Conservation (phyloP, 2,329 filamentous ascomycete species). For the Aspergillus spinulosporus region DNA sequence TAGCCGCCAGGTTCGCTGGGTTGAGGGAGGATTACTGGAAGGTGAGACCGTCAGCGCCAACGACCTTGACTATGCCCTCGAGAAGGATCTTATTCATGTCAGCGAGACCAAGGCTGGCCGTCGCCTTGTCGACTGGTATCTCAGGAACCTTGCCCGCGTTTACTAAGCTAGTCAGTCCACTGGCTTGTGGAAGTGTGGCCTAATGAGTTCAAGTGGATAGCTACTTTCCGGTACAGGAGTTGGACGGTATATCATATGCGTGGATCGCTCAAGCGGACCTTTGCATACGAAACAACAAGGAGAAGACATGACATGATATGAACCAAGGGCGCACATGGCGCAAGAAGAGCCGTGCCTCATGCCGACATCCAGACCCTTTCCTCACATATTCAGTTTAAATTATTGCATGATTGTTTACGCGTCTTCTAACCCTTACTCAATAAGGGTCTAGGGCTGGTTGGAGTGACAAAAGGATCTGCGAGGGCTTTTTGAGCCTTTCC, state of each 20-base stretch:
- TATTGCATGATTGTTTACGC: conserved; percentile 2
- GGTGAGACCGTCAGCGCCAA: conserved; percentile 91
- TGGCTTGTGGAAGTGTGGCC: neutral
- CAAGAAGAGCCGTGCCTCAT: neutral
- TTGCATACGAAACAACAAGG: neutral
- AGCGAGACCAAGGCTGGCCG: conserved; percentile 98
- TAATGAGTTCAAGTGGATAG: neutral
- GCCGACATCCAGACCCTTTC: neutral
- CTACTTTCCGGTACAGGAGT: neutral
- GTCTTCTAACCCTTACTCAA: conserved; percentile 1
- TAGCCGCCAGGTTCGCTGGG: conserved; percentile 93
- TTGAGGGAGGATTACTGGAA: conserved; percentile 83
- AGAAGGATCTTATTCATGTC: conserved; percentile 96
- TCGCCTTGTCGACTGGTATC: conserved; percentile 97
- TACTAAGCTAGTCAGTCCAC: conserved; percentile 60
- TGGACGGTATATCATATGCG: neutral
- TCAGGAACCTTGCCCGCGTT: conserved; percentile 91
- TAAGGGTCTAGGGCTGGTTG: conserved; percentile 18
- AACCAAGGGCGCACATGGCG: neutral
- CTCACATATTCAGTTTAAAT: conserved; percentile 16
- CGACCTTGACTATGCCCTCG: conserved; percentile 95
- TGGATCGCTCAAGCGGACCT: neutral
- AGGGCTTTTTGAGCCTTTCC: conserved; percentile 18
- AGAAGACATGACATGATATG: neutral
- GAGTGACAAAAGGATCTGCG: conserved; percentile 23